Conservation (phyloP, 1,284 basidiomycete genomes). For the Puccinia coronata region DNA sequence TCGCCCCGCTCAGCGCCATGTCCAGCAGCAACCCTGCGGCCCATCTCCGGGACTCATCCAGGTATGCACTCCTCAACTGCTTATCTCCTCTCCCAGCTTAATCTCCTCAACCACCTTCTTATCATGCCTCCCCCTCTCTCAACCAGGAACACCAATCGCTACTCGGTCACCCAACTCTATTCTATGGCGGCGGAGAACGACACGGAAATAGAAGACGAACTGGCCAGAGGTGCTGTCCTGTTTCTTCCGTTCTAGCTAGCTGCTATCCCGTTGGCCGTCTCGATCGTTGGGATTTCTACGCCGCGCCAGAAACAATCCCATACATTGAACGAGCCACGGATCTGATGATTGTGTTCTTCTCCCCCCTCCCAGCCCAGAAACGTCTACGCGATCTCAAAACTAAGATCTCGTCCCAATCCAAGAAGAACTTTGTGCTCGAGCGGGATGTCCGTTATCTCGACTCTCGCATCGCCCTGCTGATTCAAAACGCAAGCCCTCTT, state of each 20-base stretch:
- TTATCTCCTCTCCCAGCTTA: neutral
- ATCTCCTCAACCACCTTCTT: neutral
- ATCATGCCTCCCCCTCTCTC: neutral
- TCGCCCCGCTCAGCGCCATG: conserved; percentile 22
- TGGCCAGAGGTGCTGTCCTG: conserved; percentile 72
- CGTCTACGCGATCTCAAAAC: conserved; percentile 90
- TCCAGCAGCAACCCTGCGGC: neutral
- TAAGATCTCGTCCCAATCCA: conserved; percentile 96
- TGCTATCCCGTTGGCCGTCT: neutral
- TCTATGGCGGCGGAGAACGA: conserved; percentile 98
- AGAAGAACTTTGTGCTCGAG: conserved; percentile 99
- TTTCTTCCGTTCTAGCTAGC: neutral
- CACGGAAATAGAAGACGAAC: conserved; percentile 95
- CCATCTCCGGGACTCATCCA: neutral
- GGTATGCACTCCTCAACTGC: no score
- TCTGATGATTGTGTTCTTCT: neutral
- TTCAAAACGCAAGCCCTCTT: conserved; percentile 77
- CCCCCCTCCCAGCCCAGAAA: conserved; percentile 74
- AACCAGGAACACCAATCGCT: conserved; percentile 94
- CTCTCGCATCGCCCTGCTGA: conserved; percentile 92
- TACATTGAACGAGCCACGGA: no score
- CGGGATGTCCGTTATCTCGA: conserved; percentile 98
- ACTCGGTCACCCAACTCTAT: conserved; percentile 92
- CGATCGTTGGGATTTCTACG: neutral
- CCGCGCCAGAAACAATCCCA: neutral